A percentile compares a stretch with the other conserved stretches of the same genome.
Evolutionary conservation across 2,329 filamentous ascomycete genomes (phyloP).

Genomic region (Fusarium sp.): DNA sequence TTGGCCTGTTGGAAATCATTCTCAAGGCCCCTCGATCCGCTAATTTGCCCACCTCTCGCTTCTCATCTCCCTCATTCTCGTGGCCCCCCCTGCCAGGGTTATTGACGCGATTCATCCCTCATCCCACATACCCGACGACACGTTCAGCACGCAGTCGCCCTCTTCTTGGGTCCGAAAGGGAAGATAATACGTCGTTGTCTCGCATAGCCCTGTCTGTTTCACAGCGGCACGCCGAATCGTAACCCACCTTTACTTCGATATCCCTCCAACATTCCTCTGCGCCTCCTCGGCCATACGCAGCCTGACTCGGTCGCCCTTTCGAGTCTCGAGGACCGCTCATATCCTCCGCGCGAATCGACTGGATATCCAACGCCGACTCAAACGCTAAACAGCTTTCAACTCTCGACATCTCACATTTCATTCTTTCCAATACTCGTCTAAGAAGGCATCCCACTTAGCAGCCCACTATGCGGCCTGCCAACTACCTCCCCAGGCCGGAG

Average conservation of each 20-base stretch:
- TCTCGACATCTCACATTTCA: constrained; percentile 3
- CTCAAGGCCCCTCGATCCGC: constrained; percentile 4
- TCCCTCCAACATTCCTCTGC: constrained; percentile 31
- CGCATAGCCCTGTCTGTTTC: constrained; percentile 11
- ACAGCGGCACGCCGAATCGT: constrained; percentile 13
- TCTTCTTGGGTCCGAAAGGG: background rate
- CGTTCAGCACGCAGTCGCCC: background rate
- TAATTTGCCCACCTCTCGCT: constrained; percentile 35
- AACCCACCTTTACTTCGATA: constrained; percentile 6
- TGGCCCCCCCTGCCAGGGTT: constrained; percentile 28
- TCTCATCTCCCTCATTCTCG: constrained; percentile 18
- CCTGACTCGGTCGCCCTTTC: constrained; percentile 18
- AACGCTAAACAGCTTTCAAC: background rate
- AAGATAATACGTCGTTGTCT: constrained; percentile 13
- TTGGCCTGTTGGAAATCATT: background rate
- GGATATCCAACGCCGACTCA: background rate
- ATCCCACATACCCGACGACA: constrained; percentile 17
- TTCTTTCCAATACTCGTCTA: constrained; percentile 8
- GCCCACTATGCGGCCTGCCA: constrained; percentile 43
- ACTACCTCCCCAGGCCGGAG: constrained; percentile 40
- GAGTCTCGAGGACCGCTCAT: background rate
- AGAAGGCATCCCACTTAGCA: constrained; percentile 3
- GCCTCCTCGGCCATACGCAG: constrained; percentile 15
- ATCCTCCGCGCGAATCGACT: background rate
- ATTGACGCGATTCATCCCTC: constrained; percentile 28